Base-by-base conservation (phyloP, 495 filamentous ascomycete genomes). In the Massariosphaeria phaeospora region DNA sequence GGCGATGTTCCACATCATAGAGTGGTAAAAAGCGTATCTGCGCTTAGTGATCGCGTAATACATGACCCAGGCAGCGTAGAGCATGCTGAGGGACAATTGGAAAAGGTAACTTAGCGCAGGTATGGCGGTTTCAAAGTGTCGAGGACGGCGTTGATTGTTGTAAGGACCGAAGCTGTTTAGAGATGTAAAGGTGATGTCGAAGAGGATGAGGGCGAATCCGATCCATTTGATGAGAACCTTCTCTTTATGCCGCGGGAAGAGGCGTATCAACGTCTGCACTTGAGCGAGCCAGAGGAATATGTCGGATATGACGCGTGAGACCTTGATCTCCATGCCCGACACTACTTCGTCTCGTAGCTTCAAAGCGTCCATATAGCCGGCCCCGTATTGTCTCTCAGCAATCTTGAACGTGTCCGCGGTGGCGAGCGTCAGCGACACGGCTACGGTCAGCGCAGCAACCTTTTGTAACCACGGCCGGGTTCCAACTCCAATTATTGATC, bases 151-250 rank as follows among this genome's bases (percentile, higher is more conserved):
- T 0, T 73, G 78, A 15, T 75, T 35, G 34, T 67, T 74, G 17
- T 79, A 80, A 57, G 86, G 46, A 21, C 57, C 73, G 61, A 97
- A 97, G 58, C 84, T 88, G 69, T 96, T 91, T 33, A 97, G 78
- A 35, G 84, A 86, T 55, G 83, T 85, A 64, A 98, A 98, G 1
- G 87, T 82, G 6, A 88, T 85, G 63, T 97, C 93, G 24, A 97
- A 75, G 1, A 89, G 76, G 57, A 98, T 96, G 38, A 98, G 78
- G 4, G 85, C 88, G 70, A 97, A 96, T 1, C 90, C 93, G 8
- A 89, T 85, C 93, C 93, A 98, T 72, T 96, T 97, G 72, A 98
- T 98, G 65, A 96, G 86, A 18, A 97, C 81, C 70, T 96, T 97
- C 68, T 98, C 93, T 57, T 94, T 89, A 63, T 96, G 90, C 23